Conservation (phyloP, 345 rosid genomes). For the Abelmoschus esculentus region DNA sequence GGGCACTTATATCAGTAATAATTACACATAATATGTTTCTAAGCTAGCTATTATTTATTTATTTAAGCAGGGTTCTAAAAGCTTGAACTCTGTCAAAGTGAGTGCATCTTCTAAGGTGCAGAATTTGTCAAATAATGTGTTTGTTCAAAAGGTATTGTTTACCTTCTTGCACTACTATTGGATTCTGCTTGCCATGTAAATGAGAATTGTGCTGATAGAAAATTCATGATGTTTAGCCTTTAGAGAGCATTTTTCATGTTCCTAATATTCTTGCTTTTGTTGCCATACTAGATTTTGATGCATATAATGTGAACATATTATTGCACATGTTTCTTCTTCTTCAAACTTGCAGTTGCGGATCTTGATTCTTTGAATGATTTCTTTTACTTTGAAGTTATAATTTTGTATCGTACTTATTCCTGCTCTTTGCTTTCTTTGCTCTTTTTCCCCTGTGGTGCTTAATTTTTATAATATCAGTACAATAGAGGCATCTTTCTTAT, state of each 20-base stretch:
- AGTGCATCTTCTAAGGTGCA: slow-evolving; percentile 20
- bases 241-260: neutral
- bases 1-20: neutral
- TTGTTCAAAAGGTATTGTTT: slow-evolving; percentile 47
- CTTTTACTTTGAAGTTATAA: neutral
- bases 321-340: neutral
- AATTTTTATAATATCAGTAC: neutral
- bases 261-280: neutral
- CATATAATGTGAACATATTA: neutral
- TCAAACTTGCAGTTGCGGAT: no score
- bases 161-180: no score
- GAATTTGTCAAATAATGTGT: slow-evolving; percentile 37
- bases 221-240: neutral
- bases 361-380: neutral
- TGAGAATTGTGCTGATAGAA: no score
- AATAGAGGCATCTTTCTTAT: neutral
- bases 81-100: slow-evolving; percentile 22
- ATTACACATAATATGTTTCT: neutral
- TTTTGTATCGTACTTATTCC: neutral
- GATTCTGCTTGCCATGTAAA: no score
- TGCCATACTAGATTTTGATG: neutral
- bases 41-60: neutral
- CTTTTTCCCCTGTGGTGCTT: neutral
- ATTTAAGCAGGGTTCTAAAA: slow-evolving; percentile 37
- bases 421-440: neutral